Base-by-base conservation (phyloP, 2,329 filamentous ascomycete species). In the Xylaria sp. region DNA sequence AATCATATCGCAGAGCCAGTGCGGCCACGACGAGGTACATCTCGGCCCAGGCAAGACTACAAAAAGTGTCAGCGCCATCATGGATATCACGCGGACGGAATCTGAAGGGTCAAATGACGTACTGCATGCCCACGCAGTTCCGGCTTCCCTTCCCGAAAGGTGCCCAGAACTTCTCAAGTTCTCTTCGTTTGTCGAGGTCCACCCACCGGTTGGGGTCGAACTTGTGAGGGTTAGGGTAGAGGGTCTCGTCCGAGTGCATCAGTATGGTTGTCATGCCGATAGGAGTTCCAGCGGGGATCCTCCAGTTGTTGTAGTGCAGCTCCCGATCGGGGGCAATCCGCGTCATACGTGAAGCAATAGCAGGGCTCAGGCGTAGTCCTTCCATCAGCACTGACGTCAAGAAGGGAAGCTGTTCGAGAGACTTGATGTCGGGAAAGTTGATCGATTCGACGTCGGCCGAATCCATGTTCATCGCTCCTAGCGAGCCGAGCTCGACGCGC, bases 281-380 rank as follows among this genome's bases (percentile, higher is more conserved):
- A 0, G 75, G 74, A 5, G 74, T 77, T 9, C 74, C 71, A 1
- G 71, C 69, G 0, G 72, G 71, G 4, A 77, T 77, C 0, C 53
- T 57, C 69, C 69, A 76, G n/a, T 71, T 11, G 0, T 61, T 27
- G 45, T 75, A 75, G 1, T 62, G 0, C 0, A 76, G 61, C 20
- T 74, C 72, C 5, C 65, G 39, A 10, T 74, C 64, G 0, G 82
- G n/a, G n/a, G n/a, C 79, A 3, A 81, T 70, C 0, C 84, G 81
- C 6, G 59, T 27, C 2, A 20, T 15, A n/a, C 59, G 59, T 2
- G 11, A 42, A 3, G 31, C 13, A 2, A 63, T 25, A 0, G 22
- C 61, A 2, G 61, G 61, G 27, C 61, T 57, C 15, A 62, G 20
- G 50, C 59, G 59, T 0, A 62, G 22, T 7, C 59, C 59, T 55